These are phyloP conservation scores for Penicillium sp. DNA, from an alignment of 2,329 filamentous ascomycete genomes.

Conservation along the genomic window DNA sequence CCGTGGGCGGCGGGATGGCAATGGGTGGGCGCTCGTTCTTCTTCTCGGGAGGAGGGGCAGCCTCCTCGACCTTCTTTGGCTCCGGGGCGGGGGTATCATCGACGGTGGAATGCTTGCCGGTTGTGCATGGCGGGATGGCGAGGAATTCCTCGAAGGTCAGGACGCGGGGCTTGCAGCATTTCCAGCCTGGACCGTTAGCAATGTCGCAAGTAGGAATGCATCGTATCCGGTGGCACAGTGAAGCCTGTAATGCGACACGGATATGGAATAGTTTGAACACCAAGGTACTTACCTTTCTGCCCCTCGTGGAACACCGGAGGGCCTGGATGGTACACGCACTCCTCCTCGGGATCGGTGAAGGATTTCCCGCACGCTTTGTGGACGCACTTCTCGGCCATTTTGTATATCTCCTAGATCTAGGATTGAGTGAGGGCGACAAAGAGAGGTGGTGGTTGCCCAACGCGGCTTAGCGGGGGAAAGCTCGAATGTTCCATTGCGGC, in stretches of 20 bases:
- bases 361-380: slow-evolving; percentile 93
- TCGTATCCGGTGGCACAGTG: too few species aligned
- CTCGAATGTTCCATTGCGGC: slow-evolving; percentile 44
- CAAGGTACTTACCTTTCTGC: slow-evolving; percentile 77
- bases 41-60: slow-evolving; percentile 22
- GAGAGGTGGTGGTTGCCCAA: slow-evolving; percentile 24
- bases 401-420: slow-evolving; percentile 11
- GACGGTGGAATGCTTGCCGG: slow-evolving; percentile 86
- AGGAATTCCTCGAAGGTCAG: slow-evolving; percentile 99
- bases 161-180: slow-evolving; percentile 96
- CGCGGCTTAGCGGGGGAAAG: slow-evolving; percentile 37
- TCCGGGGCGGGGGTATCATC: slow-evolving; percentile 64
- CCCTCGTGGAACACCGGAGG: slow-evolving; percentile 96
- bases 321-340: slow-evolving; percentile 89
- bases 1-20: slow-evolving; percentile 28
- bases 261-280: slow-evolving; percentile 23
- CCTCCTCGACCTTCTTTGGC: slow-evolving; percentile 39
- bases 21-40: slow-evolving; percentile 24
- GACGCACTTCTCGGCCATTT: slow-evolving; percentile 71
- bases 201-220: neutral
- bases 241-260: neutral
- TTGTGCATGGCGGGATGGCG: slow-evolving; percentile 85
- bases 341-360: slow-evolving; percentile 78
- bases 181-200: slow-evolving; percentile 70
- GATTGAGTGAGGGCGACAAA: neutral